phyloP scores from a whole-genome alignment of 257 asterid genomes.

The Rehmannia glutinosa region DNA sequence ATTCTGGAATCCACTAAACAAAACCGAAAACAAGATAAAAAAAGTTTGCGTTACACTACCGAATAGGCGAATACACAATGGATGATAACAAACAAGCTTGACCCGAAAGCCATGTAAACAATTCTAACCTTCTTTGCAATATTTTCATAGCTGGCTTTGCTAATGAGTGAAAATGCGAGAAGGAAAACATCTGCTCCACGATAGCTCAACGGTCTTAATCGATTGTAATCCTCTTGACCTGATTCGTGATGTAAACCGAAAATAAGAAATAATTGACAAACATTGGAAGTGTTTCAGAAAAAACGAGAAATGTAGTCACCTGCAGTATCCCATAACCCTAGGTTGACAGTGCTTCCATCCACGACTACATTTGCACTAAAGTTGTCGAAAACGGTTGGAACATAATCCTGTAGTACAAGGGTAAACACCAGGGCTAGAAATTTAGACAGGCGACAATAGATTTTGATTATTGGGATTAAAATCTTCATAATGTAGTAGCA shows the following conservation, averaged over 20 bases:
- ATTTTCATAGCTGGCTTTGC: constrained; percentile 79
- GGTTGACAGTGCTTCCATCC: constrained; percentile 68
- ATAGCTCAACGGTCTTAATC: constrained; percentile 70
- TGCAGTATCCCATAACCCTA: constrained; percentile 83
- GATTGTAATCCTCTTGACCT: constrained; percentile 79
- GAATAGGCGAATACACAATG: neutral
- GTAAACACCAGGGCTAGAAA: neutral
- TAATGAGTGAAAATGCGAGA: constrained; percentile 73
- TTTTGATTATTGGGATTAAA: neutral
- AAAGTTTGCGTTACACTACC: constrained; percentile 1
- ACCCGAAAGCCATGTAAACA: neutral
- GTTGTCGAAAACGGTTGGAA: constrained; percentile 77
- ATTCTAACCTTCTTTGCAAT: constrained; percentile 62
- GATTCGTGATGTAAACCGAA: constrained; percentile 7
- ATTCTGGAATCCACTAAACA: constrained; percentile 70
- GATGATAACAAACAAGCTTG: neutral
- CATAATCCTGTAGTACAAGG: constrained; percentile 56
- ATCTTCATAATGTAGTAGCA: neutral
- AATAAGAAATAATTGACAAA: neutral
- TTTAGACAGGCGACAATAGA: neutral
- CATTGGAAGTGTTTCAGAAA: neutral
- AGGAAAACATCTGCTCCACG: constrained; percentile 85
- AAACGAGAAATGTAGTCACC: constrained; percentile 29
- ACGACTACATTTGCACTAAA: constrained; percentile 78
- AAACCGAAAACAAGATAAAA: constrained; percentile 2